Percentiles rank a stretch among this genome's conserved stretches.
Conservation (phyloP, 805 yeast species). For the Teunomyces barrocoloradensis region DNA sequence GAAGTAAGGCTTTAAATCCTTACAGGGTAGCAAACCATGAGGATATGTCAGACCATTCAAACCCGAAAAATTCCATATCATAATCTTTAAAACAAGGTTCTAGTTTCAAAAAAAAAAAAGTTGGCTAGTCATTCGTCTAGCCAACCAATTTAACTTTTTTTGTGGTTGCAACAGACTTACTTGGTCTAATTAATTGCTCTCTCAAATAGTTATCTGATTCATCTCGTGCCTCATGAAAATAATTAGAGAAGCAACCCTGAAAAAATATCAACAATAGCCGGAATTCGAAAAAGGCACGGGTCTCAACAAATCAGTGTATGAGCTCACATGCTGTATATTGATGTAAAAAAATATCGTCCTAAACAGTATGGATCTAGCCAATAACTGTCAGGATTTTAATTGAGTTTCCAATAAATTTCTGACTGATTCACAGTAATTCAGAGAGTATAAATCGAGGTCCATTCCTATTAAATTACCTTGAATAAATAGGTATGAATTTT, state of each 20-base stretch:
- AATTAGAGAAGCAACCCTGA: no score
- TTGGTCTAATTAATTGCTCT: no score
- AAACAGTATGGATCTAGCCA: not conserved
- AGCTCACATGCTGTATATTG: not conserved
- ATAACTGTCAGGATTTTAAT: not conserved
- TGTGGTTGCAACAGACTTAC: no score
- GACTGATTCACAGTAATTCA: not conserved
- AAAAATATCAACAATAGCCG: not conserved
- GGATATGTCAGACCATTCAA: not conserved
- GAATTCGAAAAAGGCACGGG: not conserved
- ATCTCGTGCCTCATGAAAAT: no score
- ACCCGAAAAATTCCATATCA: not conserved
- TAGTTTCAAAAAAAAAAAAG: no score
- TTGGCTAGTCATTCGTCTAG: no score
- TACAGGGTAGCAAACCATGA: not conserved
- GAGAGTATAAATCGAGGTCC: not conserved
- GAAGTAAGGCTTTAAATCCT: not conserved
- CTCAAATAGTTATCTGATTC: no score
- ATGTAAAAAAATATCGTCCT: not conserved
- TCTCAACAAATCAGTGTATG: not conserved
- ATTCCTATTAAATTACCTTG: not conserved
- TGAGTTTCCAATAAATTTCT: not conserved
- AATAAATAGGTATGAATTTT: not conserved
- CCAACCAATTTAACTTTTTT: no score
- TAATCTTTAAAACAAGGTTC: not conserved